These are phyloP conservation scores for Metschnikowia matae DNA, from an alignment of 805 yeast species.

Conservation along the genomic window DNA sequence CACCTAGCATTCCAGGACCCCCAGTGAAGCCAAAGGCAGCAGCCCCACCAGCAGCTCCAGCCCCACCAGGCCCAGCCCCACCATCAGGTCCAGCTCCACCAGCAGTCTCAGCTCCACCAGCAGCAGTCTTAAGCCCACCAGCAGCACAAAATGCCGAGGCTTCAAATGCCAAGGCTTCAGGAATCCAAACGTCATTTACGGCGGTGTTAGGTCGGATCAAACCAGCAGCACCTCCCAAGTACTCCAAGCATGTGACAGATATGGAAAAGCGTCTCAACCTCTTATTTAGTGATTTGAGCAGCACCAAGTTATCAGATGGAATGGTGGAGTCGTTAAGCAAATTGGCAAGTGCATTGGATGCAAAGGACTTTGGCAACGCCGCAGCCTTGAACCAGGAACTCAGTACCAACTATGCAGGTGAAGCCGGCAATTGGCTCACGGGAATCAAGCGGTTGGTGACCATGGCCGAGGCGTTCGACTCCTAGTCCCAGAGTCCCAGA, in stretches of 20 bases:
- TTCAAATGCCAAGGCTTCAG: neutral
- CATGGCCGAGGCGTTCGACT: slow-evolving; percentile 47
- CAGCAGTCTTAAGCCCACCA: neutral
- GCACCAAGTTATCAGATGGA: slow-evolving; percentile 54
- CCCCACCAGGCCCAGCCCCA: slow-evolving; percentile 8
- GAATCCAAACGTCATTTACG: slow-evolving; percentile 56
- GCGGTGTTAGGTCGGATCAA: slow-evolving; percentile 56
- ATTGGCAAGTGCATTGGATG: slow-evolving; percentile 48
- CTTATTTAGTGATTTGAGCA: slow-evolving; percentile 73
- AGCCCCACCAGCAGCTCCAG: slow-evolving; percentile 13
- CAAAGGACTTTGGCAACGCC: slow-evolving; percentile 59
- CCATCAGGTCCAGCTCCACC: slow-evolving; percentile 20
- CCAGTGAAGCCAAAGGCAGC: neutral
- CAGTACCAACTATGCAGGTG: slow-evolving; percentile 59
- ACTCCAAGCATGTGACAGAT: slow-evolving; percentile 68
- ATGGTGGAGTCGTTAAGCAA: slow-evolving; percentile 50
- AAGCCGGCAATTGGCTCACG: slow-evolving; percentile 87
- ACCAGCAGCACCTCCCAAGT: slow-evolving; percentile 73
- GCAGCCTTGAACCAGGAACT: slow-evolving; percentile 51
- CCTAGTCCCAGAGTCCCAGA: neutral
- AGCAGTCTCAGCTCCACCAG: slow-evolving; percentile 10
- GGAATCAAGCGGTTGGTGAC: slow-evolving; percentile 87
- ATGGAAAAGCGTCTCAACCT: slow-evolving; percentile 77
- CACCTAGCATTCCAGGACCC: slow-evolving; percentile 4
- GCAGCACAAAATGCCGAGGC: neutral